A percentile compares a stretch with the other conserved stretches of the same genome.
phyloP scores from a whole-genome alignment of 495 filamentous ascomycete species.

The Gamarada debralockiae region DNA sequence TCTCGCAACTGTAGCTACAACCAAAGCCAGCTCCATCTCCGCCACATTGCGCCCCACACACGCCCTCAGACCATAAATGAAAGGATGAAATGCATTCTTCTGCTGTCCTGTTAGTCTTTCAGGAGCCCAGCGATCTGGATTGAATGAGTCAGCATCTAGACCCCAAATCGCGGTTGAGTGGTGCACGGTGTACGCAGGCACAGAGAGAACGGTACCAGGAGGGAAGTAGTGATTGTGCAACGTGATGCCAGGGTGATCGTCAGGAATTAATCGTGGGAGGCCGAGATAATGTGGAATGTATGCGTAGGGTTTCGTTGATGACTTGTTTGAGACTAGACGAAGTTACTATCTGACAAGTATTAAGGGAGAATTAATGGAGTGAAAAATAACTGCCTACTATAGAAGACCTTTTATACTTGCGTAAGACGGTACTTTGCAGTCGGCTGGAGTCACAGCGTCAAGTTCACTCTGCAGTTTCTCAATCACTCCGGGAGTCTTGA shows the following conservation, averaged over 20 bases:
- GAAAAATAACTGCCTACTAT: too few relatives aligned
- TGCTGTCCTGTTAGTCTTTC: constrained; percentile 59
- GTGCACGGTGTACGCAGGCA: constrained; percentile 1
- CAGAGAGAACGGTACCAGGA: constrained; percentile 5
- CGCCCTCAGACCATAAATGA: constrained; percentile 3
- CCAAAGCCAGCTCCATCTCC: constrained; percentile 9
- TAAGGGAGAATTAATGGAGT: too few relatives aligned
- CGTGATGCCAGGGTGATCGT: neutral
- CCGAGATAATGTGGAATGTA: constrained; percentile 3
- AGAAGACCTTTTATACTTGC: neutral
- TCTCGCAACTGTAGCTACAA: constrained; percentile 1
- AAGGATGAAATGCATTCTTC: constrained; percentile 36
- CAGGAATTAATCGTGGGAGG: neutral
- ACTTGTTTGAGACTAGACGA: too few relatives aligned
- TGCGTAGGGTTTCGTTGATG: constrained; percentile 6
- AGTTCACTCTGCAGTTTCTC: constrained; percentile 64
- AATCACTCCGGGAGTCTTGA: constrained; percentile 65
- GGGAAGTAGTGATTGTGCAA: neutral
- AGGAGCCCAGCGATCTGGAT: constrained; percentile 68
- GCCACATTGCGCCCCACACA: constrained; percentile 14
- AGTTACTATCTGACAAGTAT: too few relatives aligned
- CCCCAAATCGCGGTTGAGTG: constrained; percentile 61
- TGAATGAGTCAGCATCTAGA: constrained; percentile 67
- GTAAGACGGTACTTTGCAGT: neutral
- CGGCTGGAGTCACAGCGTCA: constrained; percentile 43